Evolutionary conservation across 495 filamentous ascomycete species (phyloP).

Genomic region (Ascobolus immersus): DNA sequence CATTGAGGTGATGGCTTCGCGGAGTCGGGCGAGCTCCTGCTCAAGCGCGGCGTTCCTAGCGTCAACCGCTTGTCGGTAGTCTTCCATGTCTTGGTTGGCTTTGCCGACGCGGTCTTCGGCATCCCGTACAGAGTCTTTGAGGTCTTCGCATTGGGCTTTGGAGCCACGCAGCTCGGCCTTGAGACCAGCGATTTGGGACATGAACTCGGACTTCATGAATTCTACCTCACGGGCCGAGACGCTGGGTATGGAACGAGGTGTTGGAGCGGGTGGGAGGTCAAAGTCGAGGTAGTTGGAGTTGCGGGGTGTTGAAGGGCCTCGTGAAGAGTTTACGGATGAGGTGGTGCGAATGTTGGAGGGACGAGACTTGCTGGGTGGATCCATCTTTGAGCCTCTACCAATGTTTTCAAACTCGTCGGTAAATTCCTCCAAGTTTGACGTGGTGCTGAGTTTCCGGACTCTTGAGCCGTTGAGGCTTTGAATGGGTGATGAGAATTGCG

Average conservation of each 20-base stretch:
- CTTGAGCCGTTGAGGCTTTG: too few species aligned
- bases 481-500: too few species aligned
- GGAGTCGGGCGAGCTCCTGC: slow-evolving; percentile 37
- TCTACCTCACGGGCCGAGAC: slow-evolving; percentile 84
- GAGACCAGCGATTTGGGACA: slow-evolving; percentile 71
- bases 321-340: too few species aligned
- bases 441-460: too few species aligned
- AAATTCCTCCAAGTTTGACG: too few species aligned
- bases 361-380: too few species aligned
- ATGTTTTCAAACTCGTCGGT: too few species aligned
- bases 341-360: too few species aligned
- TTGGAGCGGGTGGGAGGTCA: slow-evolving; percentile 68
- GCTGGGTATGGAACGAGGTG: slow-evolving; percentile 69
- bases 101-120: slow-evolving; percentile 82
- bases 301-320: too few species aligned
- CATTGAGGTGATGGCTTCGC: too few species aligned
- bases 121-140: slow-evolving; percentile 65
- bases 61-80: slow-evolving; percentile 43
- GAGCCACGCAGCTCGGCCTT: slow-evolving; percentile 71
- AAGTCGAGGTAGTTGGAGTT: slow-evolving; percentile 61
- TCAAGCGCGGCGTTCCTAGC: slow-evolving; percentile 14
- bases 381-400: too few species aligned
- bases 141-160: slow-evolving; percentile 61
- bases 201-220: slow-evolving; percentile 62
- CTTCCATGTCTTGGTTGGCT: slow-evolving; percentile 47